Conservation (phyloP, 2,329 filamentous ascomycete species). For the Phialophora verrucosa region DNA sequence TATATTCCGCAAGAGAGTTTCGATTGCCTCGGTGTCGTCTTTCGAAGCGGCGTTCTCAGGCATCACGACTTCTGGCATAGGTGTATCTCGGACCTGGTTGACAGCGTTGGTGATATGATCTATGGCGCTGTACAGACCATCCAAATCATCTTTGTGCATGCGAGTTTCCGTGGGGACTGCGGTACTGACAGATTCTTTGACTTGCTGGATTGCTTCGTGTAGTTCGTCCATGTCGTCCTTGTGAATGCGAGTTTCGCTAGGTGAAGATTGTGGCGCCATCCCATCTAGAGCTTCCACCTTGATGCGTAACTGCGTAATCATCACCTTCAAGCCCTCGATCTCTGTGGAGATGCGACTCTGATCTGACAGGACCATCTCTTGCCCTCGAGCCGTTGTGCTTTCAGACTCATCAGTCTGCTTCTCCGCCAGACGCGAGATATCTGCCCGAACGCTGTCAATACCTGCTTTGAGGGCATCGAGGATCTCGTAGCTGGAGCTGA, state of each 20-base stretch:
- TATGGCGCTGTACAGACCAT: slow-evolving; percentile 52
- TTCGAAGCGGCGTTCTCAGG: slow-evolving; percentile 67
- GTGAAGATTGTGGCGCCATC: slow-evolving; percentile 52
- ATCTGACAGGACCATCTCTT: slow-evolving; percentile 63
- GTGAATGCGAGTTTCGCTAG: slow-evolving; percentile 51
- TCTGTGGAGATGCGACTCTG: slow-evolving; percentile 67
- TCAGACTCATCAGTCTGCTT: slow-evolving; percentile 56
- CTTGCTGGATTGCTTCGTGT: slow-evolving; percentile 51
- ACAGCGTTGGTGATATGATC: slow-evolving; percentile 62
- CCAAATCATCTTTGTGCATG: slow-evolving; percentile 54
- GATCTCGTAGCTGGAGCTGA: slow-evolving; percentile 87
- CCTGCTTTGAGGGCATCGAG: slow-evolving; percentile 86
- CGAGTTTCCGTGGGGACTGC: slow-evolving; percentile 41
- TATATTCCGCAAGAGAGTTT: slow-evolving; percentile 86
- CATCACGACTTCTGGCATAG: slow-evolving; percentile 45
- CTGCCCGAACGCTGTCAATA: slow-evolving; percentile 73
- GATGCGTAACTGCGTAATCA: slow-evolving; percentile 79
- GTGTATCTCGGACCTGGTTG: slow-evolving; percentile 51
- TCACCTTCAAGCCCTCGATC: slow-evolving; percentile 81
- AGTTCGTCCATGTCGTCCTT: slow-evolving; percentile 56
- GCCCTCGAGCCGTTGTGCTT: slow-evolving; percentile 56
- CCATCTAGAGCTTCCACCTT: slow-evolving; percentile 81
- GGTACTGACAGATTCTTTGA: slow-evolving; percentile 58
- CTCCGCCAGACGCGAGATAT: slow-evolving; percentile 79
- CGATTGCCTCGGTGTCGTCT: slow-evolving; percentile 88